A percentile compares a stretch with the other conserved stretches of the same genome.
Evolutionary conservation across 805 yeast species (phyloP).

Genomic region (Teunomyces atbi): DNA sequence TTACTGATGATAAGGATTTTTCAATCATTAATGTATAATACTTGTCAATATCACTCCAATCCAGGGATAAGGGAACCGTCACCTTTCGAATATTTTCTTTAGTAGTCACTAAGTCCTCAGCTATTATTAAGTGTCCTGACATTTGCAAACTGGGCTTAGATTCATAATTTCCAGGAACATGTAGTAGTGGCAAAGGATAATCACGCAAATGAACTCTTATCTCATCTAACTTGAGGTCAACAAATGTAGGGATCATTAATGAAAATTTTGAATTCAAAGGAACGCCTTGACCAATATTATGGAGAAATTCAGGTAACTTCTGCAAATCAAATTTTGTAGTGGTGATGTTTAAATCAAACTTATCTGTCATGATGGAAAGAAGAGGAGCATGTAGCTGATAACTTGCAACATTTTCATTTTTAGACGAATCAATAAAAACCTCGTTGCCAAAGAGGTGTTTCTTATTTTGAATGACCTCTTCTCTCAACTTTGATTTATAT

Average conservation of each 20-base stretch:
- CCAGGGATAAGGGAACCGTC: constrained; percentile 60
- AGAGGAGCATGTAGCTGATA: constrained; percentile 37
- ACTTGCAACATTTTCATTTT: constrained; percentile 26
- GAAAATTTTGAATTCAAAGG: constrained; percentile 72
- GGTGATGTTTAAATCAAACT: constrained; percentile 22
- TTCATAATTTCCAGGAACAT: constrained; percentile 54
- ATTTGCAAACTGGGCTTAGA: constrained; percentile 28
- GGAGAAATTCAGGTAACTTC: constrained; percentile 58
- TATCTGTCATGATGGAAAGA: constrained; percentile 27
- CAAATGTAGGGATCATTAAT: constrained; percentile 60
- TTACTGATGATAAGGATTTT: constrained; percentile 73
- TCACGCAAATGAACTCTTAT: constrained; percentile 73
- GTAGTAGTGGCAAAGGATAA: constrained; percentile 79
- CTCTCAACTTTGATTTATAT: constrained; percentile 37
- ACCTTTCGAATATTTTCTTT: constrained; percentile 56
- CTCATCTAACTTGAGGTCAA: constrained; percentile 59
- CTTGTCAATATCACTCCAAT: constrained; percentile 29
- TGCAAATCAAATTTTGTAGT: constrained; percentile 26
- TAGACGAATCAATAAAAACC: constrained; percentile 10
- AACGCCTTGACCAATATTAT: constrained; percentile 77
- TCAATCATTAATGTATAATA: constrained; percentile 63
- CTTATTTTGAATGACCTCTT: constrained; percentile 36
- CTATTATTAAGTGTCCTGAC: constrained; percentile 65
- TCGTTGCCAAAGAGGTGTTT: constrained; percentile 37
- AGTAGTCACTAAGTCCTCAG: constrained; percentile 58